Evolutionary conservation across 129 eudicot species (phyloP).

Genomic region (Logfia minima): DNA sequence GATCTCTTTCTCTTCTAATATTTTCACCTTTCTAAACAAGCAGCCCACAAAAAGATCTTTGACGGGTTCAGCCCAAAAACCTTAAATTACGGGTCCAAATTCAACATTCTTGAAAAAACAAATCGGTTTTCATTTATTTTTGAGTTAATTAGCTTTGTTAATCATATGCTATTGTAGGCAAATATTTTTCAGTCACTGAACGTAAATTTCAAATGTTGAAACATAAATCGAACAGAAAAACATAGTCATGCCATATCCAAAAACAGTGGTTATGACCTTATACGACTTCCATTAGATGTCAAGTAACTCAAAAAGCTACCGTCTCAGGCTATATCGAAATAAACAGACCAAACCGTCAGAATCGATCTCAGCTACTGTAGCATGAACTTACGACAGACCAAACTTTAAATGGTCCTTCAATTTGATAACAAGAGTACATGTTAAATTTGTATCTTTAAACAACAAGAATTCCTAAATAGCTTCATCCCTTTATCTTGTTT

Average conservation of each 20-base stretch:
- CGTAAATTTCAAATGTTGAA: too few relatives aligned
- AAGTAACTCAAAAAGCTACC: too few relatives aligned
- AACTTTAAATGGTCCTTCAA: not conserved
- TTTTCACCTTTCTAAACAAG: not conserved
- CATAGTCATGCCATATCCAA: too few relatives aligned
- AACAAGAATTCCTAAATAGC: conserved; percentile 9
- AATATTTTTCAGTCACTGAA: not conserved
- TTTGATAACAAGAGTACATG: not conserved
- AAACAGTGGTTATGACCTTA: too few relatives aligned
- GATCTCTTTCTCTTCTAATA: not conserved
- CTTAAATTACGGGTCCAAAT: not conserved
- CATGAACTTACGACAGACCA: not conserved
- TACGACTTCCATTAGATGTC: too few relatives aligned
- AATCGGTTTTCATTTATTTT: too few relatives aligned
- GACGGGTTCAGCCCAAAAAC: not conserved
- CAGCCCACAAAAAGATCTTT: not conserved
- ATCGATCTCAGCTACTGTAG: not conserved
- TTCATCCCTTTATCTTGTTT: conserved; percentile 13
- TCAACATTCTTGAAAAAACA: not conserved
- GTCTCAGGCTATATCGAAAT: too few relatives aligned
- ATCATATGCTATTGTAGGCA: too few relatives aligned
- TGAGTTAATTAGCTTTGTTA: too few relatives aligned
- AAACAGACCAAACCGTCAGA: not conserved
- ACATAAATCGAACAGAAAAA: too few relatives aligned
- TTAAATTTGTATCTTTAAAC: not conserved